These are phyloP conservation scores for Penicillium alfredii DNA, from an alignment of 495 filamentous ascomycete genomes.

Conservation along the genomic window DNA sequence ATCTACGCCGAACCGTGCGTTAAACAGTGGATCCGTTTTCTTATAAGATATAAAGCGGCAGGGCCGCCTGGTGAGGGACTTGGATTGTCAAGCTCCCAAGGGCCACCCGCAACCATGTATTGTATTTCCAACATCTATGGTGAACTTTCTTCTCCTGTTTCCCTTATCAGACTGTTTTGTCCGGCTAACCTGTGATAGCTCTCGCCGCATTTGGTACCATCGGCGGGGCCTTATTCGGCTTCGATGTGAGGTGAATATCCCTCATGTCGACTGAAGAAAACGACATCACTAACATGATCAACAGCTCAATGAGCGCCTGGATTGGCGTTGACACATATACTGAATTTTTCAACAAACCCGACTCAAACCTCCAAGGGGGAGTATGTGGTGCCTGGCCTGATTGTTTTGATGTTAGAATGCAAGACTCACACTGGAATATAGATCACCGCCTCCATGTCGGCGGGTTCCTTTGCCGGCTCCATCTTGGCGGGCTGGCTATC, in stretches of 20 bases:
- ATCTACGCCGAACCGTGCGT: slow-evolving; percentile 1
- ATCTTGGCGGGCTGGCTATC: slow-evolving; percentile 59
- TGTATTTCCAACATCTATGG: slow-evolving; percentile 42
- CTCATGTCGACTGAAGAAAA: background rate
- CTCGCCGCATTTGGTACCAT: slow-evolving; percentile 49
- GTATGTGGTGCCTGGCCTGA: slow-evolving; percentile 30
- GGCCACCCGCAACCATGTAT: slow-evolving; percentile 28
- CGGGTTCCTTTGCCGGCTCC: slow-evolving; percentile 60
- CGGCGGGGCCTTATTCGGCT: slow-evolving; percentile 40
- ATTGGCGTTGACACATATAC: slow-evolving; percentile 64
- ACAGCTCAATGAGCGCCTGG: slow-evolving; percentile 63
- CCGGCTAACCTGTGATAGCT: slow-evolving; percentile 18
- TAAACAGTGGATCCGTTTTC: no score
- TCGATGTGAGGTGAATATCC: slow-evolving; percentile 34
- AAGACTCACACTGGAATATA: slow-evolving; percentile 4
- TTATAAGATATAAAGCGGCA: no score
- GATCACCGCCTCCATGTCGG: slow-evolving; percentile 54
- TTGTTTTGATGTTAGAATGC: background rate
- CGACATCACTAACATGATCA: background rate
- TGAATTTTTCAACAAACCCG: slow-evolving; percentile 59
- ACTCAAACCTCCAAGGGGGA: slow-evolving; percentile 56
- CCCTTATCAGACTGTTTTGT: background rate
- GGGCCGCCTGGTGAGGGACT: no score
- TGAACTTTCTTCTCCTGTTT: slow-evolving; percentile 11
- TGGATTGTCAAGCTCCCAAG: no score